phyloP scores from a whole-genome alignment of 1,139 yeast species.

The Hyphopichia buzzinii region DNA sequence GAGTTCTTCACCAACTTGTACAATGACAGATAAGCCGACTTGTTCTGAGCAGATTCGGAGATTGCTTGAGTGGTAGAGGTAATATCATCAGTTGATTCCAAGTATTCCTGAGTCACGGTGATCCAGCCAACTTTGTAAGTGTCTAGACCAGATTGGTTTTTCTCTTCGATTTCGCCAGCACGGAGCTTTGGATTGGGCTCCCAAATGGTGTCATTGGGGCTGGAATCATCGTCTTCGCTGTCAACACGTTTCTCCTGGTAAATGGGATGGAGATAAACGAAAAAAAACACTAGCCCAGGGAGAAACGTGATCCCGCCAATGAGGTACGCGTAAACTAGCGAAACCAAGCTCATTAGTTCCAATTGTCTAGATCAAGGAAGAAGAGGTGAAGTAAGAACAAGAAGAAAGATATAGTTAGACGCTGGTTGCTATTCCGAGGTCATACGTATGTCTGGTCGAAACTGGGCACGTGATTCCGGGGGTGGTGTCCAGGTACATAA shows the following conservation, averaged over 20 bases:
- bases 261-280: slow-evolving; percentile 37
- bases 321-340: slow-evolving; percentile 41
- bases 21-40: slow-evolving; percentile 59
- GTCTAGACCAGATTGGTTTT: slow-evolving; percentile 57
- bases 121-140: slow-evolving; percentile 78
- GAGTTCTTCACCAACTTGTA: slow-evolving; percentile 53
- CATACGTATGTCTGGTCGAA: too few species aligned
- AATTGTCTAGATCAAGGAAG: too few species aligned
- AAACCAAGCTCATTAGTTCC: slow-evolving; percentile 18
- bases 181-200: slow-evolving; percentile 38
- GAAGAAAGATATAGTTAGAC: too few species aligned
- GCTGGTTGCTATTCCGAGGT: too few species aligned
- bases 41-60: slow-evolving; percentile 38
- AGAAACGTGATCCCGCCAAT: slow-evolving; percentile 80
- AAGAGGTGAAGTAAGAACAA: too few species aligned
- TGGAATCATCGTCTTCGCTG: slow-evolving; percentile 15
- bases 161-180: slow-evolving; percentile 65
- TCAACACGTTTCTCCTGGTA: slow-evolving; percentile 7
- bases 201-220: slow-evolving; percentile 9
- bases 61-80: slow-evolving; percentile 33
- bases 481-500: too few species aligned
- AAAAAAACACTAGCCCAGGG: slow-evolving; percentile 47
- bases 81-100: slow-evolving; percentile 44
- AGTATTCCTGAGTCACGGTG: slow-evolving; percentile 75
- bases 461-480: too few species aligned